phyloP scores from a whole-genome alignment of 73 alveolate genomes.

The Paramecium tetraurelia region DNA sequence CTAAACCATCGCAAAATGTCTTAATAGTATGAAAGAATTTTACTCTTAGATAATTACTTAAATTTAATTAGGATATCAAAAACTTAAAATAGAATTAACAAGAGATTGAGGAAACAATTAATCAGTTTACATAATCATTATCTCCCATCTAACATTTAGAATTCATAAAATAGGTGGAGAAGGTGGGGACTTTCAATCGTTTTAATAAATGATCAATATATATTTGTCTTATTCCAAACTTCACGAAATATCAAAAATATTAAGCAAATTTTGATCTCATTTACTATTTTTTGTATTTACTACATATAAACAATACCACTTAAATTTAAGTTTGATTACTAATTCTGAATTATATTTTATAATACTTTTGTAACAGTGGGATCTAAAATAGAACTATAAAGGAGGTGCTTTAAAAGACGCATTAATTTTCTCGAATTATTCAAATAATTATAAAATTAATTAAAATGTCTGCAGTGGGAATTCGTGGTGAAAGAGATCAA shows the following conservation, averaged over 20 bases:
- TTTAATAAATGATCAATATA: not conserved
- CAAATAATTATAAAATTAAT: not conserved
- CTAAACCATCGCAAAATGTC: not conserved
- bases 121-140: not conserved
- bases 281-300: not conserved
- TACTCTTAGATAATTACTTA: not conserved
- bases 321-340: too few relatives aligned
- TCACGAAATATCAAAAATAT: not conserved
- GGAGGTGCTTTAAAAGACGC: not conserved
- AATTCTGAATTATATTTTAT: too few relatives aligned
- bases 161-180: conserved; percentile 8
- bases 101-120: not conserved
- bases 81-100: not conserved
- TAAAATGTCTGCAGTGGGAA: conserved; percentile 73
- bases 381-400: not conserved
- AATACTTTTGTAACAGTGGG: too few relatives aligned
- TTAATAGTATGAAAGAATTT: not conserved
- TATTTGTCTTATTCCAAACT: not conserved
- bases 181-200: conserved; percentile 12
- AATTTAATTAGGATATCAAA: not conserved
- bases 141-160: conserved; percentile 26
- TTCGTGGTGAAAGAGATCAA: conserved; percentile 93
- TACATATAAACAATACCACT: not conserved
- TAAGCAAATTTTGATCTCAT: not conserved
- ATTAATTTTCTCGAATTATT: not conserved